Evolutionary conservation across 495 filamentous ascomycete species (phyloP).

Genomic region (Paragyromitra xinjiangensis): DNA sequence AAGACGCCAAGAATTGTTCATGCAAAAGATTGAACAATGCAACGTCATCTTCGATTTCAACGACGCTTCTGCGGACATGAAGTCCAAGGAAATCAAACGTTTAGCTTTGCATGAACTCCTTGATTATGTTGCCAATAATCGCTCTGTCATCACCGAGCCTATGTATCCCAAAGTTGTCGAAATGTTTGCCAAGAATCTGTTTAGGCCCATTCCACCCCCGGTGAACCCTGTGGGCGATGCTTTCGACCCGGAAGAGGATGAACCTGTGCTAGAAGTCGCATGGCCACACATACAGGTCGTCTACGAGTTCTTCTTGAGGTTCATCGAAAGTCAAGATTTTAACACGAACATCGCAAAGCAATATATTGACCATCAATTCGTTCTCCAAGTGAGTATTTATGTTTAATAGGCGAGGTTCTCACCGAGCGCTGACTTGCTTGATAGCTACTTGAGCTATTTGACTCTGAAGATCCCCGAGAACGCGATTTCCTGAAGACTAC

Average conservation of each 20-base stretch:
- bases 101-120: conserved; percentile 94
- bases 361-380: conserved; percentile 97
- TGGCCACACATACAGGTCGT: conserved; percentile 99
- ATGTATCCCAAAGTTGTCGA: conserved; percentile 99
- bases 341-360: conserved; percentile 99
- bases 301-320: conserved; percentile 98
- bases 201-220: conserved; percentile 94
- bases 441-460: conserved; percentile 93
- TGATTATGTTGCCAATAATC: conserved; percentile 98
- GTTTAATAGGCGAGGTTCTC: neutral
- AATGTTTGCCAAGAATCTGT: conserved; percentile 99
- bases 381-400: conserved; percentile 73
- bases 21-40: conserved; percentile 99
- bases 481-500: conserved; percentile 99
- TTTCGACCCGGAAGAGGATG: conserved; percentile 98
- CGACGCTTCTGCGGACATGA: conserved; percentile 97
- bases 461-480: conserved; percentile 97
- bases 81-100: conserved; percentile 99
- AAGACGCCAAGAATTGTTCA: conserved; percentile 94
- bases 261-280: conserved; percentile 96
- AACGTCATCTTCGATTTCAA: conserved; percentile 99
- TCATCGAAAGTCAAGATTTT: conserved; percentile 99
- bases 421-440: conserved; percentile 42
- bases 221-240: conserved; percentile 98
- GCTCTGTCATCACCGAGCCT: conserved; percentile 96